phyloP scores from a whole-genome alignment of 2,329 filamentous ascomycete species.

The Aaosphaeria arxii region DNA sequence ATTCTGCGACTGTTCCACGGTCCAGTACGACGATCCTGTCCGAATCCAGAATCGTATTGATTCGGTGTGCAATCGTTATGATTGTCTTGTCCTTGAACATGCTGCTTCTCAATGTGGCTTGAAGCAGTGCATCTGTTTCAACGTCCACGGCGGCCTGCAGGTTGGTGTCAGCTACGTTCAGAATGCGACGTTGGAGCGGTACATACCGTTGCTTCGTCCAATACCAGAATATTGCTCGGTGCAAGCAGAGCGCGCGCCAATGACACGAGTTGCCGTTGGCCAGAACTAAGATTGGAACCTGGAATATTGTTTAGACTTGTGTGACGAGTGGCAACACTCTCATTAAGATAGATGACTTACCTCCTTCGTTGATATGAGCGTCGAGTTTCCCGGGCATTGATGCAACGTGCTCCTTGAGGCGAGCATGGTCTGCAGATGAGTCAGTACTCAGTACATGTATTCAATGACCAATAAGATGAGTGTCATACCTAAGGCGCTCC shows the following conservation, averaged over 20 bases:
- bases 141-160: conserved; percentile 64
- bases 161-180: conserved; percentile 1
- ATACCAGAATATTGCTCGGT: conserved; percentile 92
- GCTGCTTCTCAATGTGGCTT: conserved; percentile 60
- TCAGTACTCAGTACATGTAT: conserved; percentile 15
- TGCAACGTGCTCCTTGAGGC: conserved; percentile 84
- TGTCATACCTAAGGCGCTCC: conserved; percentile 83
- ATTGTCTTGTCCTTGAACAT: conserved; percentile 90
- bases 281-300: conserved; percentile 94
- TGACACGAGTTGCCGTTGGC: conserved; percentile 90
- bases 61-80: conserved; percentile 96
- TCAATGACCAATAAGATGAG: not conserved
- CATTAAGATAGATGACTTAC: conserved; percentile 52
- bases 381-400: conserved; percentile 88
- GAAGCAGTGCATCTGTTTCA: conserved; percentile 64
- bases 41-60: conserved; percentile 89
- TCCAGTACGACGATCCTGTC: conserved; percentile 94
- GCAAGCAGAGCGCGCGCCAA: conserved; percentile 90
- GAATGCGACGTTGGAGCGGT: conserved; percentile 37
- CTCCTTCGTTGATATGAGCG: conserved; percentile 88
- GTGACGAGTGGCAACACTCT: not conserved
- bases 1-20: conserved; percentile 85
- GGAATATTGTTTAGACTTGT: conserved; percentile 7
- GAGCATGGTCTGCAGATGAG: conserved; percentile 70
- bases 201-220: conserved; percentile 90